These are phyloP conservation scores for Symbiotaphrina buchneri DNA, from an alignment of 495 filamentous ascomycete genomes.

Conservation along the genomic window DNA sequence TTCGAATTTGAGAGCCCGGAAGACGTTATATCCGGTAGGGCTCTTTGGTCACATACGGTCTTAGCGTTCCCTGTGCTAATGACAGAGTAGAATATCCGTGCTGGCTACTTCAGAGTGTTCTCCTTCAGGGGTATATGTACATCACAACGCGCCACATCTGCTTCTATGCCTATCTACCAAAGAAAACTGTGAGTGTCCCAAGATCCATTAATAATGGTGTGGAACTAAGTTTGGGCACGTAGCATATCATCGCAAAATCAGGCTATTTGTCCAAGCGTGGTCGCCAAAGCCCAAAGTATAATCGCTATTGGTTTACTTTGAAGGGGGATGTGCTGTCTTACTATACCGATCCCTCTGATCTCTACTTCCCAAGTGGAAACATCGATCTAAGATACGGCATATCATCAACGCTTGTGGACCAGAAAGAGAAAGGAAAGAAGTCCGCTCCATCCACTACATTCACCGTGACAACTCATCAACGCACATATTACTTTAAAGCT, in stretches of 20 bases:
- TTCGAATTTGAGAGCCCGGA: conserved; percentile 70
- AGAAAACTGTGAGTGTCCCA: conserved; percentile 42
- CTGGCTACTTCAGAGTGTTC: conserved; percentile 78
- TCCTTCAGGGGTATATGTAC: conserved; percentile 92
- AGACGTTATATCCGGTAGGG: conserved; percentile 61
- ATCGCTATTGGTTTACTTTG: conserved; percentile 88
- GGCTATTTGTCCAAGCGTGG: conserved; percentile 81
- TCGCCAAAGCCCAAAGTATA: conserved; percentile 70
- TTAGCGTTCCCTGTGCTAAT: conserved; percentile 1
- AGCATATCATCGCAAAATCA: conserved; percentile 64
- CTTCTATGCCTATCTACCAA: conserved; percentile 91
- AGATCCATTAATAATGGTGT: not conserved
- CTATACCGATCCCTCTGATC: conserved; percentile 58
- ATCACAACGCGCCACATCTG: conserved; percentile 85
- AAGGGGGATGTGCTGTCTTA: conserved; percentile 94
- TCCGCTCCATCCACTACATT: conserved; percentile 43
- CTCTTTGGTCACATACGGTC: too few relatives aligned
- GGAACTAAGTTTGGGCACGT: not conserved
- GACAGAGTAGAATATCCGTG: conserved; percentile 67
- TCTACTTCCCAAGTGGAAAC: conserved; percentile 81
- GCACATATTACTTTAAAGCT: conserved; percentile 71
- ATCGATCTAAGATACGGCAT: conserved; percentile 88
- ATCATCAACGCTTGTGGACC: conserved; percentile 44
- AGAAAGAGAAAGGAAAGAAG: conserved; percentile 50
- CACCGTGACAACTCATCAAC: conserved; percentile 57